phyloP scores from a whole-genome alignment of 2,329 filamentous ascomycete species.

The Aspergillus neoniger region DNA sequence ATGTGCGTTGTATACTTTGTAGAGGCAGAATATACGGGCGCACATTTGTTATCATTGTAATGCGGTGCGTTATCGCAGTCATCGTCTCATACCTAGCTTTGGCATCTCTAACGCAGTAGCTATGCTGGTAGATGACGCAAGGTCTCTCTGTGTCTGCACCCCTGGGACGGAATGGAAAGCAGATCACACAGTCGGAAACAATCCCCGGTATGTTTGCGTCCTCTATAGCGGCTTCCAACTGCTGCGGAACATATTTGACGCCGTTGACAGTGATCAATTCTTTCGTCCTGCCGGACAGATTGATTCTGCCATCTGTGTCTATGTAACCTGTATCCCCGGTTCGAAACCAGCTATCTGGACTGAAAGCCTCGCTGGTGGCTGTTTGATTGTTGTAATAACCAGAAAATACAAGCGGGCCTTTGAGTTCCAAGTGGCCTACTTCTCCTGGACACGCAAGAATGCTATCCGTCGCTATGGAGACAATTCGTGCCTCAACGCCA shows the following conservation, averaged over 20 bases:
- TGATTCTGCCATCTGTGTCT: slow-evolving; percentile 15
- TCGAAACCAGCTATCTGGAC: slow-evolving; percentile 35
- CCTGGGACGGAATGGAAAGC: slow-evolving; percentile 41
- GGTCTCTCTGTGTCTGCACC: slow-evolving; percentile 39
- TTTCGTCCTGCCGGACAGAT: slow-evolving; percentile 30
- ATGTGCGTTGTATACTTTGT: slow-evolving; percentile 7
- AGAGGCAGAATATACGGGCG: slow-evolving; percentile 16
- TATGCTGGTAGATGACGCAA: slow-evolving; percentile 42
- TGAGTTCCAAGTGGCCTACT: slow-evolving; percentile 26
- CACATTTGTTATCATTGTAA: slow-evolving; percentile 6
- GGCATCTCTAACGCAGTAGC: slow-evolving; percentile 10
- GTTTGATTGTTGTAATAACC: slow-evolving; percentile 34
- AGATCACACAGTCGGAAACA: slow-evolving; percentile 35
- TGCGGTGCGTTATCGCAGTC: slow-evolving; percentile 3
- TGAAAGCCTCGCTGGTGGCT: slow-evolving; percentile 31
- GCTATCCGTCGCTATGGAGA: not conserved
- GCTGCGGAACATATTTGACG: slow-evolving; percentile 42
- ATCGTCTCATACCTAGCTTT: slow-evolving; percentile 1
- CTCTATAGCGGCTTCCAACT: slow-evolving; percentile 45
- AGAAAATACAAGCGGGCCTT: slow-evolving; percentile 27
- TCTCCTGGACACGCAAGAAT: not conserved
- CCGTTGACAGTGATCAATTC: slow-evolving; percentile 53
- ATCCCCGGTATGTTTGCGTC: slow-evolving; percentile 25
- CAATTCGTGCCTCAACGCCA: slow-evolving; percentile 25
- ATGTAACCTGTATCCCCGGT: slow-evolving; percentile 25